Conservation (phyloP, 2,329 filamentous ascomycete genomes). For the Fusarium hostae region DNA sequence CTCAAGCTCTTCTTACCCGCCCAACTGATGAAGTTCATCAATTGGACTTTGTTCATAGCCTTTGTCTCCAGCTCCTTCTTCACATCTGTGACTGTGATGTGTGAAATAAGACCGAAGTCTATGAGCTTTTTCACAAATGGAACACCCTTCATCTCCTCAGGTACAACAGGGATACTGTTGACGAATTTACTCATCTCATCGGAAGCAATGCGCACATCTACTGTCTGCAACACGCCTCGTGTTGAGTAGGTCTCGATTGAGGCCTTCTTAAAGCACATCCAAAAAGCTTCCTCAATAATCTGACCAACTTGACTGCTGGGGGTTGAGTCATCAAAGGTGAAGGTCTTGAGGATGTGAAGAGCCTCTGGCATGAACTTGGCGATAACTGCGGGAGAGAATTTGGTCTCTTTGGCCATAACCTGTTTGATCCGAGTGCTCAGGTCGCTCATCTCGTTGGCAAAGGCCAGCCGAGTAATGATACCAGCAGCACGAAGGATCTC, state of each 20-base stretch:
- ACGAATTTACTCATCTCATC: slow-evolving; percentile 78
- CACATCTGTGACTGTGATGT: slow-evolving; percentile 89
- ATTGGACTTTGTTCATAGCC: slow-evolving; percentile 80
- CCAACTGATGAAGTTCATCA: slow-evolving; percentile 88
- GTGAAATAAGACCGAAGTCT: slow-evolving; percentile 86
- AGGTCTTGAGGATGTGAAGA: slow-evolving; percentile 85
- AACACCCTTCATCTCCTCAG: slow-evolving; percentile 77
- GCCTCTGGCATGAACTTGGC: slow-evolving; percentile 79
- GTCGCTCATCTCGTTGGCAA: slow-evolving; percentile 85
- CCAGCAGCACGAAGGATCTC: slow-evolving; percentile 93
- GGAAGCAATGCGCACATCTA: slow-evolving; percentile 80
- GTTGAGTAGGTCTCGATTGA: slow-evolving; percentile 90
- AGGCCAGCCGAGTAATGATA: slow-evolving; percentile 88
- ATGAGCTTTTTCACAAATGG: slow-evolving; percentile 83
- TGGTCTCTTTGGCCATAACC: slow-evolving; percentile 57
- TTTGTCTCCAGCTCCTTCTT: slow-evolving; percentile 83
- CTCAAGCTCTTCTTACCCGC: slow-evolving; percentile 75
- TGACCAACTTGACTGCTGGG: slow-evolving; percentile 85
- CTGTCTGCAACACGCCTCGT: slow-evolving; percentile 85
- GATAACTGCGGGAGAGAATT: slow-evolving; percentile 72
- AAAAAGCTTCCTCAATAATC: slow-evolving; percentile 94
- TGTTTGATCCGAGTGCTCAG: slow-evolving; percentile 71
- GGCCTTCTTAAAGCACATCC: slow-evolving; percentile 86
- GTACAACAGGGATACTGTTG: slow-evolving; percentile 86
- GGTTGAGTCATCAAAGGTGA: slow-evolving; percentile 89